phyloP scores from a whole-genome alignment of 2,329 filamentous ascomycete genomes.

The Botrytis galanthina region DNA sequence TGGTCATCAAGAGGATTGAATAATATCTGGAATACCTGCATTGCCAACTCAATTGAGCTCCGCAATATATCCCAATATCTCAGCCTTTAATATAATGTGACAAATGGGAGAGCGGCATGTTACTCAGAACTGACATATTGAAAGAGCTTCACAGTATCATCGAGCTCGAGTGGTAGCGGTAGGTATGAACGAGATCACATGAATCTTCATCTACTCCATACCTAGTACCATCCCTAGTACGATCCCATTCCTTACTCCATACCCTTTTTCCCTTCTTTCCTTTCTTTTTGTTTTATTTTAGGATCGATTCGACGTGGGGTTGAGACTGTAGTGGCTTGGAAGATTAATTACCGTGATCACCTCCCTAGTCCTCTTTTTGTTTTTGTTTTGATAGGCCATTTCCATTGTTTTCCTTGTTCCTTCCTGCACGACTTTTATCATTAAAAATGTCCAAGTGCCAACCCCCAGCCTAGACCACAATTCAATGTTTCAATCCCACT shows the following conservation, averaged over 20 bases:
- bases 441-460: conserved; percentile 15
- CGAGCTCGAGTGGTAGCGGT: neutral
- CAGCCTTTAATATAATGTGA: neutral
- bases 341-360: neutral
- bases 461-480: conserved; percentile 4
- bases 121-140: neutral
- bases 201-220: neutral
- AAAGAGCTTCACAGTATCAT: neutral
- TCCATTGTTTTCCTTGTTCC: conserved; percentile 3
- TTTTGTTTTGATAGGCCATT: conserved; percentile 12
- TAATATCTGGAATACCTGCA: conserved; percentile 8
- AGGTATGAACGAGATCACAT: neutral
- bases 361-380: neutral
- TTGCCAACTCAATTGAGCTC: conserved; percentile 17
- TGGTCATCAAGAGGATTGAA: neutral
- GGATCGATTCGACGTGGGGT: conserved; percentile 1
- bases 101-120: neutral
- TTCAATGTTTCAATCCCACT: conserved; percentile 17
- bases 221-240: neutral
- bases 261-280: neutral
- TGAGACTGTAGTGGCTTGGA: conserved; percentile 7
- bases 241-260: neutral
- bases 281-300: neutral
- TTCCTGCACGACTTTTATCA: conserved; percentile 13
- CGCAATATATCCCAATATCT: neutral